phyloP scores from a whole-genome alignment of 768 basidiomycete genomes.

The Suillus subalutaceus region DNA sequence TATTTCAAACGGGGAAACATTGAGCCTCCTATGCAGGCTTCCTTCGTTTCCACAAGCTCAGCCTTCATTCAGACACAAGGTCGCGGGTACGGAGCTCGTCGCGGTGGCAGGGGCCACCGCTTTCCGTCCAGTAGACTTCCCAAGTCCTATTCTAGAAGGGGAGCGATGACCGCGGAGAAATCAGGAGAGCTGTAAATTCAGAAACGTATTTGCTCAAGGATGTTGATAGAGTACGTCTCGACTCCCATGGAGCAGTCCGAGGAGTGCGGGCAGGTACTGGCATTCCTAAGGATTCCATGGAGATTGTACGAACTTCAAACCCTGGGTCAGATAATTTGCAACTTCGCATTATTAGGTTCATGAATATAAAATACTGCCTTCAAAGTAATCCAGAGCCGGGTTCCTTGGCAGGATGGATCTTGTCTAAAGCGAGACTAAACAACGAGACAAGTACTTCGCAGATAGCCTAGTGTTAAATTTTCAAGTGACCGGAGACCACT shows the following conservation, averaged over 20 bases:
- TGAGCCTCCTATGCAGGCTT: slow-evolving; percentile 14
- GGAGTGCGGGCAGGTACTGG: slow-evolving; percentile 4
- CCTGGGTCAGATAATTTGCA: neutral
- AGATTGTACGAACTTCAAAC: neutral
- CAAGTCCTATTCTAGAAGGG: slow-evolving; percentile 1
- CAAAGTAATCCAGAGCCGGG: neutral
- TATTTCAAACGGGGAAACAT: slow-evolving; percentile 15
- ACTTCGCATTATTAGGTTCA: neutral
- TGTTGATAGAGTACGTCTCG: neutral
- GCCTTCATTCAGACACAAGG: slow-evolving; percentile 24
- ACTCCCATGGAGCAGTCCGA: neutral
- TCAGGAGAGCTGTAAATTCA: neutral
- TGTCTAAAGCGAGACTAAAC: slow-evolving; percentile 6
- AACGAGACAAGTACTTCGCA: neutral
- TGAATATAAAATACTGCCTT: neutral
- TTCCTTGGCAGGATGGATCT: neutral
- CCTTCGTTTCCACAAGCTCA: slow-evolving; percentile 16
- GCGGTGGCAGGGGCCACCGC: slow-evolving; percentile 14
- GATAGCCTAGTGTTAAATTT: neutral
- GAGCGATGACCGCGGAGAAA: neutral
- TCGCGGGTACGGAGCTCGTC: slow-evolving; percentile 19
- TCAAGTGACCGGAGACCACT: slow-evolving; percentile 1
- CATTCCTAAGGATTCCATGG: slow-evolving; percentile 7
- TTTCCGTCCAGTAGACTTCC: slow-evolving; percentile 4
- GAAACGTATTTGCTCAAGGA: neutral